phyloP scores from a whole-genome alignment of 441 rosid genomes.

The Omphalea diandra region DNA sequence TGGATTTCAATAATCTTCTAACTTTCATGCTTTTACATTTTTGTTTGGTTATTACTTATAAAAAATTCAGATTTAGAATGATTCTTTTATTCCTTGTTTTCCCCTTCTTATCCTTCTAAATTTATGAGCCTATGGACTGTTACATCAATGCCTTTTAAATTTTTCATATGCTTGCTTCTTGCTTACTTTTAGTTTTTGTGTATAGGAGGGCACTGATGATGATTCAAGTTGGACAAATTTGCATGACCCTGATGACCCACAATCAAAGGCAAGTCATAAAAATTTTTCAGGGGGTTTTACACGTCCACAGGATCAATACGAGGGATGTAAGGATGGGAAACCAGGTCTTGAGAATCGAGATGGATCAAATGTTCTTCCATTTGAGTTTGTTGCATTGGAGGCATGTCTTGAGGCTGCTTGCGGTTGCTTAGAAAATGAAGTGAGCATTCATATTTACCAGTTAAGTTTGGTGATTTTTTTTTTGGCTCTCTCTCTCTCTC shows the following conservation, averaged over 20 bases:
- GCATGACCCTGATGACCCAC: constrained; percentile 42
- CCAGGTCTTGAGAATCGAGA: constrained; percentile 61
- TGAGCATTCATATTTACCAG: constrained; percentile 20
- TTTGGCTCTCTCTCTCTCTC: neutral
- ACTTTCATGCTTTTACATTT: neutral
- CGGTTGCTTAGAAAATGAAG: constrained; percentile 83
- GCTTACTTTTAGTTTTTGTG: neutral
- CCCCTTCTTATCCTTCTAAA: neutral
- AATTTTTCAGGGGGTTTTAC: constrained; percentile 31
- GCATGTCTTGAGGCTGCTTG: constrained; percentile 93
- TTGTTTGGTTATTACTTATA: neutral
- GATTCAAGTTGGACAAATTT: constrained; percentile 41
- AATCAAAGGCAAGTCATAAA: constrained; percentile 30
- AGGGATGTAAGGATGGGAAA: constrained; percentile 52
- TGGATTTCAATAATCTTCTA: neutral
- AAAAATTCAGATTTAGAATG: neutral
- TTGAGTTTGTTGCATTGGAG: constrained; percentile 84
- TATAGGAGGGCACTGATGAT: constrained; percentile 53
- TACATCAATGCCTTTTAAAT: neutral
- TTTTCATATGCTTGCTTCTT: neutral
- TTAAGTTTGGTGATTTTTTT: neutral
- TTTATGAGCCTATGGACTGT: neutral
- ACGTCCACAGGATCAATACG: constrained; percentile 33
- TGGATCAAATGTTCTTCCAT: constrained; percentile 72
- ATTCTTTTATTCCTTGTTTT: neutral